Percentiles rank a stretch among this genome's conserved stretches.
These are phyloP conservation scores for Colletotrichum salicis DNA, from an alignment of 2,329 filamentous ascomycete species.

Conservation along the genomic window DNA sequence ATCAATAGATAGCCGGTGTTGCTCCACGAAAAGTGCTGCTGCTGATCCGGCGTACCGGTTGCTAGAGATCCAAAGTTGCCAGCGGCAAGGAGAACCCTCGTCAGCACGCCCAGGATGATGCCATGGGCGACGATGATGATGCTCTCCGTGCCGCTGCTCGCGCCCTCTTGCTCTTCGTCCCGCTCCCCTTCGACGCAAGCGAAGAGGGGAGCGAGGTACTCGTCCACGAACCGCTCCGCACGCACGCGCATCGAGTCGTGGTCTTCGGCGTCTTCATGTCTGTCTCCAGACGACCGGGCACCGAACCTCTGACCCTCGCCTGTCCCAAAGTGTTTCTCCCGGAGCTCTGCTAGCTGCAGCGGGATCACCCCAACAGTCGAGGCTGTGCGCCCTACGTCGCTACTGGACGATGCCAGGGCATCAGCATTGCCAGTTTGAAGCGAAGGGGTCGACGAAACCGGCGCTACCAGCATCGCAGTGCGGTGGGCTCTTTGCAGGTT, in stretches of 20 bases:
- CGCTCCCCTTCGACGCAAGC: conserved; percentile 40
- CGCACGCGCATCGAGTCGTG: conserved; percentile 73
- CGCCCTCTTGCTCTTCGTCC: background rate
- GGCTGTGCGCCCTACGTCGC: background rate
- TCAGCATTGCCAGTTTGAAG: conserved; percentile 56
- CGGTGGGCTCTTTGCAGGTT: conserved; percentile 78
- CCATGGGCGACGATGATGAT: conserved; percentile 85
- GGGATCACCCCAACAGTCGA: conserved; percentile 44
- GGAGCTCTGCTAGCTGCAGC: conserved; percentile 60
- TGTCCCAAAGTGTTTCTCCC: conserved; percentile 80
- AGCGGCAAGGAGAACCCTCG: conserved; percentile 58
- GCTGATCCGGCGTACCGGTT: conserved; percentile 38
- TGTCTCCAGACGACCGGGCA: conserved; percentile 42
- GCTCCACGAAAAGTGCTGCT: conserved; percentile 54
- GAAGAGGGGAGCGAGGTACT: conserved; percentile 67
- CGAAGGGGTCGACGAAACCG: too few relatives aligned
- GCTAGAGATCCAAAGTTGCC: conserved; percentile 35
- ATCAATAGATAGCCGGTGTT: conserved; percentile 63
- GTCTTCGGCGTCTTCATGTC: conserved; percentile 68
- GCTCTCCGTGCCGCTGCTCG: background rate
- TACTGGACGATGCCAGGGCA: conserved; percentile 10
- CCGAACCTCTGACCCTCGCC: conserved; percentile 73
- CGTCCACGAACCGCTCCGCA: conserved; percentile 73
- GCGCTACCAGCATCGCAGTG: conserved; percentile 73
- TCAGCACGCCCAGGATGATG: conserved; percentile 78